These are phyloP conservation scores for Cystobasidium ongulense DNA, from an alignment of 768 basidiomycete species.

Conservation along the genomic window DNA sequence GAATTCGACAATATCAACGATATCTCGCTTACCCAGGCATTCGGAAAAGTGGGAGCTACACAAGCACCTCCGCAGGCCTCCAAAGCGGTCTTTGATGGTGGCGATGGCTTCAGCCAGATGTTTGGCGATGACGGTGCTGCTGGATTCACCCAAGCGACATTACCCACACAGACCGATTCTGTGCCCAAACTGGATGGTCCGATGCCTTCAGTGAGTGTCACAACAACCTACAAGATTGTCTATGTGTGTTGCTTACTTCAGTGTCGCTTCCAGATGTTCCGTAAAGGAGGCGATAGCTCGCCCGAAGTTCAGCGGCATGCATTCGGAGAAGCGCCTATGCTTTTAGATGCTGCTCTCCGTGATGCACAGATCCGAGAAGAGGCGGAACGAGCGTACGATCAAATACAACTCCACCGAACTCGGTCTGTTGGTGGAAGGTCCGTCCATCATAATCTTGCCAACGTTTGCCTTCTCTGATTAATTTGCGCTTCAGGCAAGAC, in stretches of 20 bases:
- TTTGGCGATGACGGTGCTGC: conserved; percentile 7
- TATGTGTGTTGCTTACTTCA: background rate
- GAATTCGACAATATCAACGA: background rate
- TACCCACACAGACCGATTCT: background rate
- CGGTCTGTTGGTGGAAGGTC: background rate
- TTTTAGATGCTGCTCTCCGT: conserved; percentile 10
- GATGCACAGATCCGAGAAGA: conserved; percentile 19
- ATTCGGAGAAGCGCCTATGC: conserved; percentile 15
- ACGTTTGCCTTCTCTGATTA: background rate
- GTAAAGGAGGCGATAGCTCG: background rate
- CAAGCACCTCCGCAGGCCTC: conserved; percentile 11
- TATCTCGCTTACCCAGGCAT: conserved; percentile 22
- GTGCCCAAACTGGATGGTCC: background rate
- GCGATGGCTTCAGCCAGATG: conserved; percentile 13
- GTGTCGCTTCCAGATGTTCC: conserved; percentile 9
- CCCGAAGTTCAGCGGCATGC: background rate
- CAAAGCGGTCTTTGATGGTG: background rate
- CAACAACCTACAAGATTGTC: background rate
- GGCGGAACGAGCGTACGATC: conserved; percentile 7
- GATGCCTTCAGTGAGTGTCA: conserved; percentile 8
- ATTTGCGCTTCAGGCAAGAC: background rate
- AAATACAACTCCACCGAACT: background rate
- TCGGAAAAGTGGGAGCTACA: conserved; percentile 12
- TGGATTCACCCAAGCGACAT: background rate
- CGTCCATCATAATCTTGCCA: background rate